A percentile compares a stretch with the other conserved stretches of the same genome.
Conservation (phyloP, 2,329 filamentous ascomycete genomes). For the Aspergillus phoenicis region DNA sequence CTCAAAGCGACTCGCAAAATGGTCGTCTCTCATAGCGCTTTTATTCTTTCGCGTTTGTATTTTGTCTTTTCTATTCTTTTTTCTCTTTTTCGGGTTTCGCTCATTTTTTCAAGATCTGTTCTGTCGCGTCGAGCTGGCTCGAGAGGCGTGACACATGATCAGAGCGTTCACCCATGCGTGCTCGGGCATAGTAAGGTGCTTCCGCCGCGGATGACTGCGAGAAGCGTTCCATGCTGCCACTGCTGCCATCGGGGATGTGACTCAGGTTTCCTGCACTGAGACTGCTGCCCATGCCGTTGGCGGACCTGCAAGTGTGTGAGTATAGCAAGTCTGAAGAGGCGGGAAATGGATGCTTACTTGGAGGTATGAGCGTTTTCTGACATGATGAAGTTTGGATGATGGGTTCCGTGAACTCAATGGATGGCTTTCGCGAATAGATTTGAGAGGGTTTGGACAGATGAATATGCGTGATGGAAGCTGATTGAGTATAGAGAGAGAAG, state of each 20-base stretch:
- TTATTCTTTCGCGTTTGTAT: slow-evolving; percentile 4
- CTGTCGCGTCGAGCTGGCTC: slow-evolving; percentile 33
- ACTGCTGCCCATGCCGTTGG: slow-evolving; percentile 28
- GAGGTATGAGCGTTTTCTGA: slow-evolving; percentile 17
- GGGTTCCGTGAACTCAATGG: not conserved
- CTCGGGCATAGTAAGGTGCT: slow-evolving; percentile 36
- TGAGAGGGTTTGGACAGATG: not conserved
- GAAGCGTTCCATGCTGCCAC: slow-evolving; percentile 31
- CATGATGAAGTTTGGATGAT: slow-evolving; percentile 11
- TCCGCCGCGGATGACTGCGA: slow-evolving; percentile 31
- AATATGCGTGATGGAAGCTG: not conserved
- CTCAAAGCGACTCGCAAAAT: not conserved
- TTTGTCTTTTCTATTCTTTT: slow-evolving; percentile 6
- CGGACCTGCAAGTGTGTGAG: slow-evolving; percentile 16
- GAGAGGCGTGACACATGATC: slow-evolving; percentile 34
- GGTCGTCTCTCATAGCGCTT: not conserved
- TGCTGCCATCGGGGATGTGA: slow-evolving; percentile 30
- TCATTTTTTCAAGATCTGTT: slow-evolving; percentile 32
- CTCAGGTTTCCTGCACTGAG: slow-evolving; percentile 33
- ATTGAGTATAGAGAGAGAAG: not conserved
- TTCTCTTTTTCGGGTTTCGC: slow-evolving; percentile 5
- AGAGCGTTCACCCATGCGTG: slow-evolving; percentile 34
- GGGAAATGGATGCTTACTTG: slow-evolving; percentile 16
- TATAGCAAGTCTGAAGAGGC: not conserved
- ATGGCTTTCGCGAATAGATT: too few species aligned